These are phyloP conservation scores for Pilasporangium apinafurcum DNA, from an alignment of 352 stramenopile genomes.

Conservation along the genomic window DNA sequence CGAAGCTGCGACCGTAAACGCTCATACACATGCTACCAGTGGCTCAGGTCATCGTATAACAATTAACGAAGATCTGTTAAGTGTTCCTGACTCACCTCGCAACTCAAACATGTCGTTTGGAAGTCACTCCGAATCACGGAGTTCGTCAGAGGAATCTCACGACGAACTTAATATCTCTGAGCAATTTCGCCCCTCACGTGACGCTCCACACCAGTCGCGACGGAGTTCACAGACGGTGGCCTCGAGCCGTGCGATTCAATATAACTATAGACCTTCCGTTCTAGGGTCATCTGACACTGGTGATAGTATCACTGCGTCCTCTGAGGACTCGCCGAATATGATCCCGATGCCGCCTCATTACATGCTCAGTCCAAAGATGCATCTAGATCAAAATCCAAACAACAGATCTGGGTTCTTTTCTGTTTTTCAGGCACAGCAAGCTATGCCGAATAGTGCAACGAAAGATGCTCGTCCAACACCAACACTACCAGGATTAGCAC, in stretches of 20 bases:
- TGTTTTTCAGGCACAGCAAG: neutral
- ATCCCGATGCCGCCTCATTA: slow-evolving; percentile 17
- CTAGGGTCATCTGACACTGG: too few relatives aligned
- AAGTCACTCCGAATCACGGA: slow-evolving; percentile 2
- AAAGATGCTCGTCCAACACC: slow-evolving; percentile 7
- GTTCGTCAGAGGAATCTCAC: neutral
- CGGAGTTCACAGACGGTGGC: too few relatives aligned
- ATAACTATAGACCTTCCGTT: too few relatives aligned
- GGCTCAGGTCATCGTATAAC: neutral
- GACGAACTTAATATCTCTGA: too few relatives aligned
- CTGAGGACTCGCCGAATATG: slow-evolving; percentile 13
- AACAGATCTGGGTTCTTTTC: slow-evolving; percentile 5
- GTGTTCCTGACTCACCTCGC: slow-evolving; percentile 6
- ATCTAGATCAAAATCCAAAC: slow-evolving; percentile 1
- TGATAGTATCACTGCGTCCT: too few relatives aligned
- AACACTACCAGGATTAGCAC: slow-evolving; percentile 15
- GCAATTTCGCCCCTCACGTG: too few relatives aligned
- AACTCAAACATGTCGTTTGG: slow-evolving; percentile 5
- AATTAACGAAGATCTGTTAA: slow-evolving; percentile 17
- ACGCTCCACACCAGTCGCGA: too few relatives aligned
- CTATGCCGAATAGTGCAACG: neutral
- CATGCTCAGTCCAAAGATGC: slow-evolving; percentile 14
- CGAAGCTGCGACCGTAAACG: too few relatives aligned
- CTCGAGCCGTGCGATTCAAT: too few relatives aligned
- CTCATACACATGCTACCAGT: slow-evolving; percentile 1